Evolutionary conservation across 2,329 filamentous ascomycete species (phyloP), one percentile per base, ranked within the genome.

Genomic region (Fusarium lyarnte): DNA sequence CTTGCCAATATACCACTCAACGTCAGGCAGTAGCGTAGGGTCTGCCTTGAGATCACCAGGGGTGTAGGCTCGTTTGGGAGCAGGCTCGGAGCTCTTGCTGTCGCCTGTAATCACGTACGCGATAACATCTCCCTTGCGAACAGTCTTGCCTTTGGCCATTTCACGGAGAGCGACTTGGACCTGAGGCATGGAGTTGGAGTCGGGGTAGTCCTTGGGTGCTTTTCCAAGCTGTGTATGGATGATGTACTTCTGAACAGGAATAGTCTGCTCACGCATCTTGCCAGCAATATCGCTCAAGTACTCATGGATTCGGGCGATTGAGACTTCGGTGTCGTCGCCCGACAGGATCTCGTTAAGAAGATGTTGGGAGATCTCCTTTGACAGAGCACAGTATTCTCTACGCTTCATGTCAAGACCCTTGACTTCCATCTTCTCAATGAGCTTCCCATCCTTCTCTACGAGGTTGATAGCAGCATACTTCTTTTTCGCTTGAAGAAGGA

Each of bases 161-260:
- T 97, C 94, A 43, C 94, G 92, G 27, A 98, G 87, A 12, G 96
- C 96, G 11, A 99, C 96, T 80, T 99, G 96, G 3, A 97, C 95
- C 64, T 97, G 95, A 7, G 96, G 96, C 96, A 99, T 98, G 43
- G 91, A 93, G 80, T 95, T 94, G 58, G 92, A 93, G 79, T 98
- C 97, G 59, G 95, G 95, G 78, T 99, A 99, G 72, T 98, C 95
- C 71, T 92, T 92, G 5, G 96, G 96, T 38, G 92, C 89, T 81
- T 99, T 99, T 75, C 96, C 96, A 63, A 99, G 93, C 86, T 98
- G 97, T 12, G 95, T 98, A 82, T 94, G 97, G 80, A 99, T 99
- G 77, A 95, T 97, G 84, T 98, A 99, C 85, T 98, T 98, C 76
- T 92, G 90, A 8, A 89, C 85, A 0, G 94, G 92, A 47, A 97